A percentile compares a stretch with the other conserved stretches of the same genome.
These are phyloP conservation scores for Entomortierella lignicola DNA, from an alignment of 192 early-diverging fungal species.

Conservation along the genomic window DNA sequence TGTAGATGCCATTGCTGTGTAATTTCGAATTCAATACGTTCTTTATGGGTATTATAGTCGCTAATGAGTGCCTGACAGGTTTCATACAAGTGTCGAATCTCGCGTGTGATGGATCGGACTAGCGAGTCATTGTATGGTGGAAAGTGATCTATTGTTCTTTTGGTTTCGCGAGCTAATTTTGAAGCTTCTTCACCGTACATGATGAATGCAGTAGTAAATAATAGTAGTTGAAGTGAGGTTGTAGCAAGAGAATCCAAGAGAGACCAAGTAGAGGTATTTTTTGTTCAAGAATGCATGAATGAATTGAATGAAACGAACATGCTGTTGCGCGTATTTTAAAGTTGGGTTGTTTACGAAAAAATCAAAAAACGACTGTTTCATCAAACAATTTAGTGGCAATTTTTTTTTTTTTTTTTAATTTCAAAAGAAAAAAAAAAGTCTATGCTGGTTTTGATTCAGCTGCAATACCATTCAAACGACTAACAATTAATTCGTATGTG, in stretches of 20 bases:
- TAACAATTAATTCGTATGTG: slow-evolving; percentile 89
- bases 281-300: not conserved
- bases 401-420: not conserved
- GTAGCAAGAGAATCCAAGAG: too few relatives aligned
- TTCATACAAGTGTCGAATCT: slow-evolving; percentile 76
- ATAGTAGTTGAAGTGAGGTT: not conserved
- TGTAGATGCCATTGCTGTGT: slow-evolving; percentile 21
- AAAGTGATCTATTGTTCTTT: slow-evolving; percentile 76
- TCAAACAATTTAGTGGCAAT: slow-evolving; percentile 2
- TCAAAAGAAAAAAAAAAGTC: not conserved
- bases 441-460: slow-evolving; percentile 31
- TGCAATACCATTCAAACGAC: slow-evolving; percentile 60
- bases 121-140: slow-evolving; percentile 85
- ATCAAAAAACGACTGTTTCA: not conserved
- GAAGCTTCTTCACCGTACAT: slow-evolving; percentile 85
- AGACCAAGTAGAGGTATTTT: not conserved
- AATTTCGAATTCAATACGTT: slow-evolving; percentile 19
- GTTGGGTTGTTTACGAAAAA: not conserved
- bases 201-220: not conserved
- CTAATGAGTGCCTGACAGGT: slow-evolving; percentile 59
- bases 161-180: slow-evolving; percentile 84
- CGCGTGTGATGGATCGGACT: slow-evolving; percentile 82
- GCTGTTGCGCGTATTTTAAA: not conserved
- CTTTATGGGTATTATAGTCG: slow-evolving; percentile 26
- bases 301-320: not conserved